A percentile compares a stretch with the other conserved stretches of the same genome.
These are phyloP conservation scores for Poa annua DNA, from an alignment of 176 grass and related monocot species.

Conservation along the genomic window DNA sequence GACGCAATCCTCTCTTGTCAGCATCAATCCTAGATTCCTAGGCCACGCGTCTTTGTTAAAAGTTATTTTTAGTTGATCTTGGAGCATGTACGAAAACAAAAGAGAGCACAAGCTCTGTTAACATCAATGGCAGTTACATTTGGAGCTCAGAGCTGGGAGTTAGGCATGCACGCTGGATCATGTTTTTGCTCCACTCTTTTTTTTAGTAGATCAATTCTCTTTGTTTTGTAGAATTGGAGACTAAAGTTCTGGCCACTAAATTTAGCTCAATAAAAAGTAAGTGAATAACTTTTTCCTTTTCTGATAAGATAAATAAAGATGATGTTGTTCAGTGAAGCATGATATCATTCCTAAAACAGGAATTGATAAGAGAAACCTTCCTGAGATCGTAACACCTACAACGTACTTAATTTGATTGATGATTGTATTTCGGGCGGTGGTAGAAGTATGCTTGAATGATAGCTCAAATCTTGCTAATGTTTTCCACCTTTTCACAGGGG, in stretches of 20 bases:
- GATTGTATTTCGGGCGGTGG: constrained; percentile 8
- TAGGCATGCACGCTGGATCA: neutral
- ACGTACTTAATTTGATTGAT: too few relatives aligned
- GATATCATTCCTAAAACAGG: neutral
- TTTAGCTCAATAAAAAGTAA: neutral
- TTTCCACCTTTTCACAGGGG: neutral
- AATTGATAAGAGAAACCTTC: constrained; percentile 25
- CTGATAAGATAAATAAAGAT: neutral
- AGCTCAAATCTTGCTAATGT: neutral
- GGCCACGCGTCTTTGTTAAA: neutral
- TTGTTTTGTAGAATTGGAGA: neutral
- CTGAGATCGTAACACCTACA: neutral
- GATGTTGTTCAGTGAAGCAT: neutral
- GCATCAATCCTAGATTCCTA: constrained; percentile 36
- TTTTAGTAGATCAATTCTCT: constrained; percentile 36
- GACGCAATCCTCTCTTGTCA: constrained; percentile 81
- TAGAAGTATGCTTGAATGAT: constrained; percentile 28
- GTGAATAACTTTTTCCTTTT: neutral
- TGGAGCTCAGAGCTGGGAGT: constrained; percentile 12
- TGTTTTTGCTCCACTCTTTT: constrained; percentile 11
- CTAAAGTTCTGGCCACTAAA: neutral
- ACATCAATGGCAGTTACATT: neutral
- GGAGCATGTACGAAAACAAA: constrained; percentile 23
- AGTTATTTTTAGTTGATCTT: constrained; percentile 11
- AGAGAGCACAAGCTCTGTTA: constrained; percentile 25